Conservation (phyloP, 2,329 filamentous ascomycete species). For the Fulvia fulva region DNA sequence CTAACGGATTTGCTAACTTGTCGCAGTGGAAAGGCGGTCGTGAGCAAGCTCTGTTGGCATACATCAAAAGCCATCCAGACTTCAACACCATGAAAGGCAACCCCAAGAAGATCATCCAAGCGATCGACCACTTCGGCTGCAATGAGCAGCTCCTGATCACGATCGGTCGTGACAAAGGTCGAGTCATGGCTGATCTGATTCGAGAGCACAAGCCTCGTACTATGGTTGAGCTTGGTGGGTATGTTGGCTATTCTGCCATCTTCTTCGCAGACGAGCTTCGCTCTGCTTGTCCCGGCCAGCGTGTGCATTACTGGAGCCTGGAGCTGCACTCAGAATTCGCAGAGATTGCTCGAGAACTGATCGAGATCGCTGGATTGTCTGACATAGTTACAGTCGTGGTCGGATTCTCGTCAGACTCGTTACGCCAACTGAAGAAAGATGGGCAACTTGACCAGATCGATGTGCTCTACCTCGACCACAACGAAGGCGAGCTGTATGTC, state of each 20-base stretch:
- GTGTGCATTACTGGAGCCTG: conserved; percentile 35
- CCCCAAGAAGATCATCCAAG: conserved; percentile 29
- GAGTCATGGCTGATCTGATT: conserved; percentile 22
- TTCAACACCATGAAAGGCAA: conserved; percentile 13
- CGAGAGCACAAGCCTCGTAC: conserved; percentile 25
- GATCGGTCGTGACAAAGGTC: conserved; percentile 30
- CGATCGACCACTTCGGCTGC: conserved; percentile 33
- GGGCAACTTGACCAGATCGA: conserved; percentile 33
- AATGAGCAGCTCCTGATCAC: conserved; percentile 31
- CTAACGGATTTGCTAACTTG: background rate
- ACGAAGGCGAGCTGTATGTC: conserved; percentile 34
- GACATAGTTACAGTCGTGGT: conserved; percentile 34
- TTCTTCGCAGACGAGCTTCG: conserved; percentile 24
- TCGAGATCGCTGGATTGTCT: conserved; percentile 35
- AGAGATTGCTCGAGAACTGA: conserved; percentile 31
- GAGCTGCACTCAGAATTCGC: conserved; percentile 35
- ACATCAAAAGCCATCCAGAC: conserved; percentile 4
- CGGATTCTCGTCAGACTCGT: conserved; percentile 31
- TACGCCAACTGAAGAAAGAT: conserved; percentile 28
- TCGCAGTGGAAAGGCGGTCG: conserved; percentile 14
- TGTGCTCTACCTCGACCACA: conserved; percentile 38
- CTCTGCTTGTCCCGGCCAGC: background rate
- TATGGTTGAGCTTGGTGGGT: conserved; percentile 38
- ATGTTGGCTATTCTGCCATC: conserved; percentile 37
- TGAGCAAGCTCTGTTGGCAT: conserved; percentile 10